Evolutionary conservation across 176 grass and related monocot species (phyloP), one percentile per base, ranked within the genome.

Genomic region (Dactylis glomerata): DNA sequence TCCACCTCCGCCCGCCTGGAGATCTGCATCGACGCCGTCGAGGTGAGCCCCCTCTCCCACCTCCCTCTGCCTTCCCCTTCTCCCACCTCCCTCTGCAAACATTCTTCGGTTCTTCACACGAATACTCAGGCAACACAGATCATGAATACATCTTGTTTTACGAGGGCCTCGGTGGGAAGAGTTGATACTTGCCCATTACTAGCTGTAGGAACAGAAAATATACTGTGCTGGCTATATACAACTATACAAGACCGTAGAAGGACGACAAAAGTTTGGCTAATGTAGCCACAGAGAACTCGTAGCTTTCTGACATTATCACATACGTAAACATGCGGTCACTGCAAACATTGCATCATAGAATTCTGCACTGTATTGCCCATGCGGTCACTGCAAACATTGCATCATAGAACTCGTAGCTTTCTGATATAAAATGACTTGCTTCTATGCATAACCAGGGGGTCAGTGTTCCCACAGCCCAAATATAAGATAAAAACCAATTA

Each of bases 91-190:
- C 80, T 42, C 80, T 98, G 76, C 91, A 91, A 77, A 95, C 93
- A 45, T 93, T 95, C 76, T 98, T 93, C 50, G 96, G 96, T 55
- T 98, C 96, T 45, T 91, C 93, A 10, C 96, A 98, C 24, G 96
- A 98, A 83, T 98, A 93, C 68, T 88, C 96, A 15, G 93, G 96
- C 83, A 98, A 98, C 87, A 96, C 96, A 4, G 96, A 98, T 76
- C 93, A 98, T 87, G 96, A 93, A 3, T 98, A 98, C 81, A 98
- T 98, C 88, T 91, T 98, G 83, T 98, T 98, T 68, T 98, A 98
- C n/a, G 96, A 98, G 84, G 91, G 96, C 63, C 90, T 90, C 70
- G 89, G 89, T 58, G 88, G 74, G 75, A 88, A 88, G 86, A 85
- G 86, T 90, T 90, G n/a, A n/a, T n/a, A n/a, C n/a, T n/a, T n/a